Conservation (phyloP, 495 filamentous ascomycete genomes). For the Penicillium lividum region DNA sequence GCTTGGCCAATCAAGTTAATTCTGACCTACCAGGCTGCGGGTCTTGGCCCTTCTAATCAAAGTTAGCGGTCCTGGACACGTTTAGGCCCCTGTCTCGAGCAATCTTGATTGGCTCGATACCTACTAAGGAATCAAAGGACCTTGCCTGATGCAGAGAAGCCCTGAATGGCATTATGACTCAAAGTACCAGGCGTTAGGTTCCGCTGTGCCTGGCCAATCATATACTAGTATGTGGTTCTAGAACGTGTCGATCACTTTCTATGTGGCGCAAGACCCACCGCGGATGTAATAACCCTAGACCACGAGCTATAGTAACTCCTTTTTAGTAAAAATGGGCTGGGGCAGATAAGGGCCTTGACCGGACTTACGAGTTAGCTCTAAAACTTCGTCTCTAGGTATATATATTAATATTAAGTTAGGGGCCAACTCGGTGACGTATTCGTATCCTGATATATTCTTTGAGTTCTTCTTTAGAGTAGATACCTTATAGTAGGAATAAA, state of each 20-base stretch:
- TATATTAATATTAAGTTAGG: not conserved
- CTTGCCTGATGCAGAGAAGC: not conserved
- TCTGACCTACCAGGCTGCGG: not conserved
- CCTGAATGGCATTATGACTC: not conserved
- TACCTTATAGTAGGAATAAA: not conserved
- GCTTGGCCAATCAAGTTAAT: not conserved
- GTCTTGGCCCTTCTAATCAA: not conserved
- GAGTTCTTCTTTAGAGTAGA: not conserved
- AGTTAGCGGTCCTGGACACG: not conserved
- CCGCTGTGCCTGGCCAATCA: not conserved
- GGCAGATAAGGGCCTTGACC: not conserved
- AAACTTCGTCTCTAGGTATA: not conserved
- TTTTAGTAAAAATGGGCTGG: not conserved
- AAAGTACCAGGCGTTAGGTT: not conserved
- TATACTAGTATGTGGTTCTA: not conserved
- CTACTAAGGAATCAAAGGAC: not conserved
- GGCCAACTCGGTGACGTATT: not conserved
- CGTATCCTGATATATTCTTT: not conserved
- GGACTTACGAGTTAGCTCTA: not conserved
- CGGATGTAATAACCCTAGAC: not conserved
- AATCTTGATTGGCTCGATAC: not conserved
- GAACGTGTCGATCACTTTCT: not conserved
- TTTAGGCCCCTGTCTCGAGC: not conserved
- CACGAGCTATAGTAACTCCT: not conserved
- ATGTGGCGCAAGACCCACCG: not conserved